Evolutionary conservation across 1,284 basidiomycete species (phyloP).

Genomic region (Ustilago loliicola): DNA sequence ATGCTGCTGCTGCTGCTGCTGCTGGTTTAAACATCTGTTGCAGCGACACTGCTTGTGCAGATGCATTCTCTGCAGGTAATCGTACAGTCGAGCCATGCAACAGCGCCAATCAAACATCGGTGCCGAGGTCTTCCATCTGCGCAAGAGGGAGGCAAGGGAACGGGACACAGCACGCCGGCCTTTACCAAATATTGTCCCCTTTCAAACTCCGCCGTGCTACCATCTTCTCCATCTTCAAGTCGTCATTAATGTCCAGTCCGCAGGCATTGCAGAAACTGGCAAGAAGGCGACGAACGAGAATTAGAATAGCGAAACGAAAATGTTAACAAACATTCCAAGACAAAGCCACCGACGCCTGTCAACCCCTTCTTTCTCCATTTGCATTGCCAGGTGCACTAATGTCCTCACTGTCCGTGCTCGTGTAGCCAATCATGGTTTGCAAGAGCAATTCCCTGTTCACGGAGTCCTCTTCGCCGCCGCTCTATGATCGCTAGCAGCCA

Average conservation of each 20-base stretch:
- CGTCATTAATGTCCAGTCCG: not conserved
- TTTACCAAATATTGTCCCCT: slow-evolving; percentile 7
- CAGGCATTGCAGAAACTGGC: not conserved
- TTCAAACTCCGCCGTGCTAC: slow-evolving; percentile 21
- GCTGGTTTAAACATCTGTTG: slow-evolving; percentile 2
- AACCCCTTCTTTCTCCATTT: not conserved
- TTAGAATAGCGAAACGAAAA: not conserved
- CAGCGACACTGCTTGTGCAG: slow-evolving; percentile 3
- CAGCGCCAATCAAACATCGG: slow-evolving; percentile 1
- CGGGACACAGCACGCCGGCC: slow-evolving; percentile 9
- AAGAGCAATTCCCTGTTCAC: not conserved
- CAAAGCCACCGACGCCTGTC: not conserved
- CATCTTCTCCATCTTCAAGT: not conserved
- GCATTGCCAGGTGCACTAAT: not conserved
- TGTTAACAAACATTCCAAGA: not conserved
- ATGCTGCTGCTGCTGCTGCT: not conserved
- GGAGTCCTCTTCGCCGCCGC: not conserved
- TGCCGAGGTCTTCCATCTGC: not conserved
- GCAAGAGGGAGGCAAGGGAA: not conserved
- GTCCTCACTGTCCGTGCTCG: not conserved
- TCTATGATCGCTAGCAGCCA: not conserved
- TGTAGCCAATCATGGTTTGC: not conserved
- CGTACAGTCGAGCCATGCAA: slow-evolving; percentile 3
- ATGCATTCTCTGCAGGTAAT: not conserved
- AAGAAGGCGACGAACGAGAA: not conserved